A percentile compares a stretch with the other conserved stretches of the same genome.
Evolutionary conservation across 441 rosid genomes (phyloP).

Genomic region (Rhodomyrtus psidioides): DNA sequence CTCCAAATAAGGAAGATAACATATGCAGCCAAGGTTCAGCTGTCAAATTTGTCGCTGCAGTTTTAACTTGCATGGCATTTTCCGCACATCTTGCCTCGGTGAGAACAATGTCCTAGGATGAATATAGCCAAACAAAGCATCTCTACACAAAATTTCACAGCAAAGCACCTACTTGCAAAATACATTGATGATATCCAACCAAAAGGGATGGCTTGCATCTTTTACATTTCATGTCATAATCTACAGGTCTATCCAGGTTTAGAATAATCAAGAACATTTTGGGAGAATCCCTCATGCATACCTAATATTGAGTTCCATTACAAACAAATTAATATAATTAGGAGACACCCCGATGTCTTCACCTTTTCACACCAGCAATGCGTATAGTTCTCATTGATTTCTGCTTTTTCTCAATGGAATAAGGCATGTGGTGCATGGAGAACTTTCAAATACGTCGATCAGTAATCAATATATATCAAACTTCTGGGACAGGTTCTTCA

Average conservation of each 20-base stretch:
- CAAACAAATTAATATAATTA: background rate
- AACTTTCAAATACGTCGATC: background rate
- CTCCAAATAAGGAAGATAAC: background rate
- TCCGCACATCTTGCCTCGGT: background rate
- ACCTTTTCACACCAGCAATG: background rate
- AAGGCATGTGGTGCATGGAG: background rate
- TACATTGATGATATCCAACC: background rate
- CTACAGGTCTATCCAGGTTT: background rate
- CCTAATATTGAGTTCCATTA: background rate
- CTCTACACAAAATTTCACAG: background rate
- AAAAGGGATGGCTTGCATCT: background rate
- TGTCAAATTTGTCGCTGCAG: background rate
- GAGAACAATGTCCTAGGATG: conserved; percentile 1
- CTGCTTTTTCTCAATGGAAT: background rate
- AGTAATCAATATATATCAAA: background rate
- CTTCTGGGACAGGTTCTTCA: background rate
- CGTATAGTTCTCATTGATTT: background rate
- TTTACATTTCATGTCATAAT: background rate
- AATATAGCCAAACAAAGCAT: conserved; percentile 3
- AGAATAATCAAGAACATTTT: background rate
- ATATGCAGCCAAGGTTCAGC: background rate
- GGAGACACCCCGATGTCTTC: background rate
- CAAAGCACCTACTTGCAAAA: background rate
- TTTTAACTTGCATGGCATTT: background rate
- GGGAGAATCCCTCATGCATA: background rate